A percentile compares a stretch with the other conserved stretches of the same genome.
Evolutionary conservation across 1,284 basidiomycete genomes (phyloP).

Genomic region (Fomitopsis betulina): DNA sequence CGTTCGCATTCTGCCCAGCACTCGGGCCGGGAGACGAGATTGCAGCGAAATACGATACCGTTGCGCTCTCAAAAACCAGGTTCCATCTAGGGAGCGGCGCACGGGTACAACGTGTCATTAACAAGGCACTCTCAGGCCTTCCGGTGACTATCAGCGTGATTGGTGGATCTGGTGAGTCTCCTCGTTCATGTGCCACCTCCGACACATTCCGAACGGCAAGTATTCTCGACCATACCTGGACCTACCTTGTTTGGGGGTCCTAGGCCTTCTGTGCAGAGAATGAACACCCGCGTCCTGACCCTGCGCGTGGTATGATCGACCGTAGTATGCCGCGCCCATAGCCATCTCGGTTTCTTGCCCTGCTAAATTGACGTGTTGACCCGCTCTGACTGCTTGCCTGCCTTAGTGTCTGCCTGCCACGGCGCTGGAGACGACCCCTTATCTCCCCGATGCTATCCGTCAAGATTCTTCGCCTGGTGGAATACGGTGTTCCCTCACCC

Average conservation of each 20-base stretch:
- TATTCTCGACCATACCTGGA: too few species aligned
- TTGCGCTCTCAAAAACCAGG: constrained; percentile 71
- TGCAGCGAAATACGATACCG: constrained; percentile 74
- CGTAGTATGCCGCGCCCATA: too few species aligned
- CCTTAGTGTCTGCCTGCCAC: constrained; percentile 83
- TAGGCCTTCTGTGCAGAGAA: too few species aligned
- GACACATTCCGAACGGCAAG: too few species aligned
- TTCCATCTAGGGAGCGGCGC: constrained; percentile 82
- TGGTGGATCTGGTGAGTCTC: constrained; percentile 77
- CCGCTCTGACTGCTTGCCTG: not conserved
- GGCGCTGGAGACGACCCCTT: constrained; percentile 91
- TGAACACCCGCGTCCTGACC: too few species aligned
- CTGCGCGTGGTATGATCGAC: too few species aligned
- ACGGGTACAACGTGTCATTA: constrained; percentile 78
- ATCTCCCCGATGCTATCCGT: constrained; percentile 82
- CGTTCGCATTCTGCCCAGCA: constrained; percentile 88
- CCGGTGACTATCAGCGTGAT: constrained; percentile 89
- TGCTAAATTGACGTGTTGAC: constrained; percentile 1
- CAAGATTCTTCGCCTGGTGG: constrained; percentile 93
- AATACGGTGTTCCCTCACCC: constrained; percentile 92
- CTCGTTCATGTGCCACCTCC: not conserved
- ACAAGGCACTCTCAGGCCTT: constrained; percentile 79
- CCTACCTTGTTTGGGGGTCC: too few species aligned
- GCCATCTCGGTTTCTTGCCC: not conserved
- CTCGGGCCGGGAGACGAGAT: constrained; percentile 81